Evolutionary conservation across 139 green algal species (phyloP).

Genomic region (Micractinium conductrix): DNA sequence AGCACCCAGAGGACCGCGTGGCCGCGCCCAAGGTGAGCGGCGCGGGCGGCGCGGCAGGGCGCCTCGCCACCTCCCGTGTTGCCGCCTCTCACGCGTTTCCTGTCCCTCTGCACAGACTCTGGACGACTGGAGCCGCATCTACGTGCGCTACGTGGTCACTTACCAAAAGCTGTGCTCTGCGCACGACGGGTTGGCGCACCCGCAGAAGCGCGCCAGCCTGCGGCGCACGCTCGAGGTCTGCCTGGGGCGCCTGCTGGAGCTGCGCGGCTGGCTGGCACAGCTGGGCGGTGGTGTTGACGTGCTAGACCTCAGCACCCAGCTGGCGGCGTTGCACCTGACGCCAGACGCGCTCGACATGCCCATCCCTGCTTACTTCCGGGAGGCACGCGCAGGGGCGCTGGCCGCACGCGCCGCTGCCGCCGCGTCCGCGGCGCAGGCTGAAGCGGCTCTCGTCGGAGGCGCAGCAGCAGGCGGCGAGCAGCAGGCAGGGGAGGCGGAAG

Average conservation of each 20-base stretch:
- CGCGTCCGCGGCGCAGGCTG: slow-evolving; percentile 16
- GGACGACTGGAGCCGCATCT: slow-evolving; percentile 84
- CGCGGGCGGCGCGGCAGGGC: too few species aligned
- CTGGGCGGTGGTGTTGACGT: slow-evolving; percentile 82
- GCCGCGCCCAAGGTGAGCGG: slow-evolving; percentile 57
- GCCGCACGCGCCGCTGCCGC: neutral
- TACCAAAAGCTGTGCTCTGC: slow-evolving; percentile 82
- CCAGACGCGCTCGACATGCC: slow-evolving; percentile 86
- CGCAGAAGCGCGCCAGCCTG: slow-evolving; percentile 89
- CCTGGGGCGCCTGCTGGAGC: slow-evolving; percentile 83
- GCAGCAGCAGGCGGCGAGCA: neutral
- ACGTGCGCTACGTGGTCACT: slow-evolving; percentile 90
- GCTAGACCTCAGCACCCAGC: slow-evolving; percentile 80
- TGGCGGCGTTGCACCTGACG: slow-evolving; percentile 87
- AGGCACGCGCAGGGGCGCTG: slow-evolving; percentile 62
- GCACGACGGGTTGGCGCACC: slow-evolving; percentile 90
- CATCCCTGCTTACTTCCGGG: slow-evolving; percentile 82
- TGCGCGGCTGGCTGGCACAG: slow-evolving; percentile 63
- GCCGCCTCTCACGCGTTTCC: too few species aligned
- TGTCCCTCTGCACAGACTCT: too few species aligned
- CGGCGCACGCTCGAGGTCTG: slow-evolving; percentile 81
- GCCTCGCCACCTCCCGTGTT: too few species aligned
- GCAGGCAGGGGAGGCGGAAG: neutral
- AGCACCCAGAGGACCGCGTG: slow-evolving; percentile 64
- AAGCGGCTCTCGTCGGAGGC: too few species aligned